These are phyloP conservation scores for Cercospora brassicicola DNA, from an alignment of 2,329 filamentous ascomycete genomes.

Conservation along the genomic window DNA sequence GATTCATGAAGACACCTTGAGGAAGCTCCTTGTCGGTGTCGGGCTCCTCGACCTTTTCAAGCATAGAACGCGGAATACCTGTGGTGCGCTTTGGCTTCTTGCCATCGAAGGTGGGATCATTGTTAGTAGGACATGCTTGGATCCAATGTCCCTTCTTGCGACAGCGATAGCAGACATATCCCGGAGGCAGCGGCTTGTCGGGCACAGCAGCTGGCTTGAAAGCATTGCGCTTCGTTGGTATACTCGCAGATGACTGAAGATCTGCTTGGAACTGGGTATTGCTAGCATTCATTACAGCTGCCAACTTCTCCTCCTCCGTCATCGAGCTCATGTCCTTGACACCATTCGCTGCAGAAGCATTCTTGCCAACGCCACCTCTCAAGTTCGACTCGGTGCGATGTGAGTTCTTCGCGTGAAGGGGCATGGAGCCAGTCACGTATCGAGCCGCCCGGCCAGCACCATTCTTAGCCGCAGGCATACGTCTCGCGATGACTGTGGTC, in stretches of 20 bases:
- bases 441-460: slow-evolving; percentile 88
- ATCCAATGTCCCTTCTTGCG: slow-evolving; percentile 98
- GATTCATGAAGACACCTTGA: slow-evolving; percentile 94
- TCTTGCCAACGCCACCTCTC: slow-evolving; percentile 50
- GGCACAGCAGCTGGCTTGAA: slow-evolving; percentile 74
- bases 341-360: slow-evolving; percentile 60
- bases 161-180: slow-evolving; percentile 95
- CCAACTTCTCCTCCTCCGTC: slow-evolving; percentile 92
- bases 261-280: slow-evolving; percentile 91
- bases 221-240: slow-evolving; percentile 43
- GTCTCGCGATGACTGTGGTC: slow-evolving; percentile 85
- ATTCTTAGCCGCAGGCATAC: slow-evolving; percentile 77
- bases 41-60: slow-evolving; percentile 89
- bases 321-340: slow-evolving; percentile 54
- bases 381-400: slow-evolving; percentile 62
- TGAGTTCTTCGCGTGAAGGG: slow-evolving; percentile 78
- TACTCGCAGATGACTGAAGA: slow-evolving; percentile 89
- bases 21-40: slow-evolving; percentile 75
- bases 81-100: slow-evolving; percentile 93
- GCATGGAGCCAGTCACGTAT: slow-evolving; percentile 96
- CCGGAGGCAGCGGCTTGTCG: slow-evolving; percentile 86
- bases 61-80: slow-evolving; percentile 90
- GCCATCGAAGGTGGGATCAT: slow-evolving; percentile 93
- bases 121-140: slow-evolving; percentile 95
- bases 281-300: slow-evolving; percentile 86